Conservation (phyloP, 73 alveolate species). For the Diophrys sp. region DNA sequence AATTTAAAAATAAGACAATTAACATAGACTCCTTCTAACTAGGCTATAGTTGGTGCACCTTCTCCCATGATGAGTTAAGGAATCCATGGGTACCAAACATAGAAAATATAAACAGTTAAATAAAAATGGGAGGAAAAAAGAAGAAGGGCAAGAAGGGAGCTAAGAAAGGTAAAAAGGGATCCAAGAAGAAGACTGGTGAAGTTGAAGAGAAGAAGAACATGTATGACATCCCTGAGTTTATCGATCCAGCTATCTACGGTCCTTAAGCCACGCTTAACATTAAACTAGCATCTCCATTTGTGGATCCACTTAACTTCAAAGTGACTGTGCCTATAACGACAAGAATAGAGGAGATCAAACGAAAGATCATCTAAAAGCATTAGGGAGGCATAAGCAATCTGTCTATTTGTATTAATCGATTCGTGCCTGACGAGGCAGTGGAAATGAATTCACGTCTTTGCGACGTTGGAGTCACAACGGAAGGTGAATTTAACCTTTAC, state of each 20-base stretch:
- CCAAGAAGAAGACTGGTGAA: conserved; percentile 30
- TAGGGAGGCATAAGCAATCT: conserved; percentile 29
- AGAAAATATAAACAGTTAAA: too few species aligned
- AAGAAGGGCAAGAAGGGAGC: not conserved
- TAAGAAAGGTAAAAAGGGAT: conserved; percentile 8
- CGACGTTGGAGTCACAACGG: conserved; percentile 49
- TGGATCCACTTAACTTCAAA: conserved; percentile 21
- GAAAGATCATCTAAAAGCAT: conserved; percentile 32
- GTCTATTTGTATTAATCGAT: conserved; percentile 25
- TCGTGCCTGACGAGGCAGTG: conserved; percentile 13
- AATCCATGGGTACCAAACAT: too few species aligned
- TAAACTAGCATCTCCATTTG: conserved; percentile 35
- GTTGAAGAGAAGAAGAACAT: conserved; percentile 47
- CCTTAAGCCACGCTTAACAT: conserved; percentile 28
- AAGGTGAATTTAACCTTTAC: conserved; percentile 13
- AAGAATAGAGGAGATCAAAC: conserved; percentile 35
- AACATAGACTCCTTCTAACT: too few species aligned
- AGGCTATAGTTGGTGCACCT: too few species aligned
- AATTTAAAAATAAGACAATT: too few species aligned
- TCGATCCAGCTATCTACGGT: conserved; percentile 31
- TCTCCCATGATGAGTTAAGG: too few species aligned
- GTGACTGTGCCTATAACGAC: conserved; percentile 19
- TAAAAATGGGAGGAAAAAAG: conserved; percentile 1
- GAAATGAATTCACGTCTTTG: conserved; percentile 24
- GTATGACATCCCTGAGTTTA: conserved; percentile 40